phyloP scores from a whole-genome alignment of 768 basidiomycete species.

The Hygrophoropsis aurantiaca region DNA sequence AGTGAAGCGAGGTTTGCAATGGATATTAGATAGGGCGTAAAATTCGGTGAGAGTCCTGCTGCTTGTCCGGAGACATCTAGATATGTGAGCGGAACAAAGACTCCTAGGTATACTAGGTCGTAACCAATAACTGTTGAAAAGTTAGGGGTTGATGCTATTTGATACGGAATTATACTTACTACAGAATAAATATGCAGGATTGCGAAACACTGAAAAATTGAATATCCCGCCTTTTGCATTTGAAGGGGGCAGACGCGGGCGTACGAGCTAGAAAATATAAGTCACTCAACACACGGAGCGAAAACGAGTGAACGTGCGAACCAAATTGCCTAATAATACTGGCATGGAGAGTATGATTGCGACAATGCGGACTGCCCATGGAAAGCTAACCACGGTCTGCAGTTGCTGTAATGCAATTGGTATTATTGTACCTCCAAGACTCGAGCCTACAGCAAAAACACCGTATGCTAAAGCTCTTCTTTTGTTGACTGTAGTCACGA shows the following conservation, averaged over 20 bases:
- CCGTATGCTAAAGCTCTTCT: conserved; percentile 42
- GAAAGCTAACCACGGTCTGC: conserved; percentile 53
- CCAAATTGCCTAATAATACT: conserved; percentile 51
- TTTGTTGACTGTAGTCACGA: too few relatives aligned
- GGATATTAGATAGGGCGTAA: conserved; percentile 7
- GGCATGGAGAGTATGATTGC: conserved; percentile 55
- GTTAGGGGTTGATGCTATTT: background rate
- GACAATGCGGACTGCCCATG: conserved; percentile 69
- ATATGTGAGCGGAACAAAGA: conserved; percentile 10
- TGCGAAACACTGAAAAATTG: conserved; percentile 46
- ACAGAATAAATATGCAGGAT: conserved; percentile 11
- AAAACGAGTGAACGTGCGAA: conserved; percentile 29
- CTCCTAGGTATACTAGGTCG: conserved; percentile 4
- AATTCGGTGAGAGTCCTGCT: conserved; percentile 6
- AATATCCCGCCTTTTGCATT: conserved; percentile 53
- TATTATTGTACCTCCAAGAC: conserved; percentile 61
- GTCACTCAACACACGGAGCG: too few relatives aligned
- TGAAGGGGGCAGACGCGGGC: conserved; percentile 48
- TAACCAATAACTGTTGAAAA: conserved; percentile 5
- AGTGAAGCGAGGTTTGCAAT: conserved; percentile 9
- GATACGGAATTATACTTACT: background rate
- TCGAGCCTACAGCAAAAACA: conserved; percentile 59
- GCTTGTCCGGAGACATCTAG: conserved; percentile 7
- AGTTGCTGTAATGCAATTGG: conserved; percentile 57
- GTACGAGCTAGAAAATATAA: conserved; percentile 17